Evolutionary conservation across 495 filamentous ascomycete genomes (phyloP), one percentile per base, ranked within the genome.

Genomic region (Clohesyomyces aquaticus): DNA sequence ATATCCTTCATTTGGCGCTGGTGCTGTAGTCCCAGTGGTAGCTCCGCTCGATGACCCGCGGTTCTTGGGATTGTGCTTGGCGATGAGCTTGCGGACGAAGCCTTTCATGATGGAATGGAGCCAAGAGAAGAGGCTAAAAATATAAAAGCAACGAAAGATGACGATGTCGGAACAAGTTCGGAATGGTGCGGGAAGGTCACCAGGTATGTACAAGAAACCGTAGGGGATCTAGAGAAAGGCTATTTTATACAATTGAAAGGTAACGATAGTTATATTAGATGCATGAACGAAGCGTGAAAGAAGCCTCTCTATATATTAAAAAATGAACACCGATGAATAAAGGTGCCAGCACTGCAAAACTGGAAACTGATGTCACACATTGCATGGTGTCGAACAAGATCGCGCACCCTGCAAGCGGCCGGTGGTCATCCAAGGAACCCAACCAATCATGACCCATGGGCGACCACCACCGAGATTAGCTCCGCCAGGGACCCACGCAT

Each of bases 401-500:
- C 27, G 42, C 59, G 25, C 47, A 61, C 25, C 10, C 14, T 21
- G 56, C 26, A 29, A 26, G 25, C 29, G 50, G 57, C 50, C 55
- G 46, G 56, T 43, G 45, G 63, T 66, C 63, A 66, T 66, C 26
- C 57, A 38, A 53, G 55, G 55, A 53, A 65, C 62, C 12, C 55
- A 35, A 26, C 62, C 47, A 65, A 65, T 65, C 55, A 50, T 26
- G 23, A 28, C 25, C 3, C 46, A 35, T 21, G 16, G 25, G 4
- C 28, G 29, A 11, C 12, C 56, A 38, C 43, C 56, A 59, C 45
- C 43, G 41, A 3, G 10, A 22, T 6, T 28, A 14, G 23, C 12
- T 3, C 38, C 45, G 29, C 26, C 22, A 11, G 28, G 6, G 23
- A 25, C 42, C 35, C 27, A 12, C 4, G 27, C 18, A 19, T 19